Base-by-base conservation (phyloP, 306 rosid genomes). In the Vigna unguiculata region DNA sequence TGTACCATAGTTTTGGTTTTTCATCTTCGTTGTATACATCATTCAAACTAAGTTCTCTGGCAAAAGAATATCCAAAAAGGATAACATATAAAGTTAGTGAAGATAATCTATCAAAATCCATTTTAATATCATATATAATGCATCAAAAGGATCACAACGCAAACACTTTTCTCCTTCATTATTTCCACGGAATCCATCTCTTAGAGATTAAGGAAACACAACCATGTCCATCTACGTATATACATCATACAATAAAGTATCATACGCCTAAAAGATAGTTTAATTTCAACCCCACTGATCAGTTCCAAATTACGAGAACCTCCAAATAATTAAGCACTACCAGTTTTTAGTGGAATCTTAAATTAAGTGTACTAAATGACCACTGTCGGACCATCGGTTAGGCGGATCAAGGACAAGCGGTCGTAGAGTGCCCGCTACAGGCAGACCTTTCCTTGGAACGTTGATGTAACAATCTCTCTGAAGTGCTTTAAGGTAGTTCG, bases 161-260 rank as follows among this genome's bases (percentile, higher is more conserved):
- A 41, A 52, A n/a, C 63, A 7, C 43, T 66, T 58, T 62, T 74
- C 9, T 74, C 13, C 41, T 36, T 46, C 46, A 21, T 48, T 28
- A 34, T 14, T 17, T 71, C 19, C 66, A 72, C 52, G 70, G 34
- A 70, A 25, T 61, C 78, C 9, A 59, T 70, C 5, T 59, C 63
- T 82, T 82, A 57, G 7, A 57, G 14, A 52, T 72, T 78, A 82
- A 82, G 85, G 71, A 81, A 75, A 52, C 21, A 7, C 25, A 15
- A 34, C 16, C 30, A 41, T 65, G 51, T 41, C 15, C 57, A 19
- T 19, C 15, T 0, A 43, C 48, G 11, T 41, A 4, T 38, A 41
- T 41, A 10, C 47, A 12, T 11, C 15, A 43, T 43, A 12, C 48
- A 3, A 43, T 43, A 43, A 48, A 78, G 55, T 41, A 17, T 15